phyloP scores from a whole-genome alignment of 2,329 filamentous ascomycete genomes.

The Ambrosiella xylebori region DNA sequence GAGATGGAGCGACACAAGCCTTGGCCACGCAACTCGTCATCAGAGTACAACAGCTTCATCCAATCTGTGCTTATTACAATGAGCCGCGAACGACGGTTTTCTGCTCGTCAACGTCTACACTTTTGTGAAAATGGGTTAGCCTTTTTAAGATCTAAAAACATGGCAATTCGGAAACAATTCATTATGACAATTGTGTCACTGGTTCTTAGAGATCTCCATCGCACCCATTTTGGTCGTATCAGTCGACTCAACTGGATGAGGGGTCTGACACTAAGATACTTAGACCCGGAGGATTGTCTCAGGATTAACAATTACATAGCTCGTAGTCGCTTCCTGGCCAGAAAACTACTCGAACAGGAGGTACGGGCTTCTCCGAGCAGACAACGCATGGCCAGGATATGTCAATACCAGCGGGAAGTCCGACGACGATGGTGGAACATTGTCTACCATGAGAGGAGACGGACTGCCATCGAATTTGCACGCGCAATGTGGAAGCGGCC shows the following conservation, averaged over 20 bases:
- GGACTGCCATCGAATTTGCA: slow-evolving; percentile 6
- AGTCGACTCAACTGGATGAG: slow-evolving; percentile 19
- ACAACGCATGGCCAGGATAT: too few species aligned
- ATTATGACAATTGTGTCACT: slow-evolving; percentile 18
- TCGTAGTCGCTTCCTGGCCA: not conserved
- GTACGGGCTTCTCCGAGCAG: too few species aligned
- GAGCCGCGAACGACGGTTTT: slow-evolving; percentile 16
- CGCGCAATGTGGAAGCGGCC: slow-evolving; percentile 3
- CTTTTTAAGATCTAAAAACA: slow-evolving; percentile 16
- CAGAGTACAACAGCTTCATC: slow-evolving; percentile 8
- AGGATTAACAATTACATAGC: not conserved
- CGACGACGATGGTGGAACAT: not conserved
- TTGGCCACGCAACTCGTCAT: not conserved
- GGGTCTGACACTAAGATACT: slow-evolving; percentile 15
- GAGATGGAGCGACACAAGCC: slow-evolving; percentile 3
- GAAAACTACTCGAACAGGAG: too few species aligned
- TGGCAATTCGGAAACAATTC: slow-evolving; percentile 16
- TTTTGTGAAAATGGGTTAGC: slow-evolving; percentile 18
- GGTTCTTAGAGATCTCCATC: slow-evolving; percentile 21
- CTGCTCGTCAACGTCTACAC: slow-evolving; percentile 15
- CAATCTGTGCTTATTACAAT: slow-evolving; percentile 3
- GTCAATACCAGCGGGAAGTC: too few species aligned
- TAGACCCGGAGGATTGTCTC: not conserved
- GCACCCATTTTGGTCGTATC: slow-evolving; percentile 20
- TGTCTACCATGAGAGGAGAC: not conserved